A percentile compares a stretch with the other conserved stretches of the same genome.
Evolutionary conservation across 2,329 filamentous ascomycete genomes (phyloP).

Genomic region (Leptographium procerum): DNA sequence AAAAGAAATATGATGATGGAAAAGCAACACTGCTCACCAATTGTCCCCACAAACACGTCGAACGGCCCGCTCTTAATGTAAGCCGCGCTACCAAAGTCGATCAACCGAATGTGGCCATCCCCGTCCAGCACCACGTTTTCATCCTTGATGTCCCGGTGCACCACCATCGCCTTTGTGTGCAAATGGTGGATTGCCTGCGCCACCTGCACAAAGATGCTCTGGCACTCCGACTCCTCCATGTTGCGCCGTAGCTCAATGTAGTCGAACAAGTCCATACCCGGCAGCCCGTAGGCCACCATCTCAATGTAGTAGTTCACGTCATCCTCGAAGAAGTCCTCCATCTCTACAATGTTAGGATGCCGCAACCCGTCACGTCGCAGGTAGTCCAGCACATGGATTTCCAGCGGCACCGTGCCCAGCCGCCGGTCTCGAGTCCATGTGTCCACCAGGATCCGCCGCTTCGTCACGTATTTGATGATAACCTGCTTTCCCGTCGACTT

Average conservation of each 20-base stretch:
- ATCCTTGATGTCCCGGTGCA: constrained; percentile 97
- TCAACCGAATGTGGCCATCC: constrained; percentile 90
- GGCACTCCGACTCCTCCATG: constrained; percentile 90
- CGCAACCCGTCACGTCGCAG: constrained; percentile 61
- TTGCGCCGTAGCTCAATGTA: constrained; percentile 94
- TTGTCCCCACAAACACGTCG: constrained; percentile 97
- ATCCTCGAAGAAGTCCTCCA: constrained; percentile 66
- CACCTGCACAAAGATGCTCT: constrained; percentile 92
- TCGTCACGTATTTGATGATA: constrained; percentile 96
- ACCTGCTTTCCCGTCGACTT: constrained; percentile 73
- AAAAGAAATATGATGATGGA: neutral
- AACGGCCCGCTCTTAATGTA: constrained; percentile 98
- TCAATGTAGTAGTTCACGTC: constrained; percentile 96
- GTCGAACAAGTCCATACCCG: constrained; percentile 97
- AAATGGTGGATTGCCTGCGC: constrained; percentile 82
- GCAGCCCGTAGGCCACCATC: constrained; percentile 88
- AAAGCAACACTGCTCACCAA: constrained; percentile 51
- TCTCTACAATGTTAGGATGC: constrained; percentile 61
- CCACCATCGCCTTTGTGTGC: constrained; percentile 80
- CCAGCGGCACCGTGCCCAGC: constrained; percentile 85
- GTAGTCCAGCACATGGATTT: constrained; percentile 95
- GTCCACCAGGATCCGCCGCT: constrained; percentile 90
- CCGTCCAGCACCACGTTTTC: constrained; percentile 96
- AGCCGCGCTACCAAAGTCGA: constrained; percentile 94
- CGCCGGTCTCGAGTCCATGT: constrained; percentile 94